Evolutionary conservation across 139 green algal species (phyloP), one percentile per base, ranked within the genome.

Genomic region (Closterium sp.): DNA sequence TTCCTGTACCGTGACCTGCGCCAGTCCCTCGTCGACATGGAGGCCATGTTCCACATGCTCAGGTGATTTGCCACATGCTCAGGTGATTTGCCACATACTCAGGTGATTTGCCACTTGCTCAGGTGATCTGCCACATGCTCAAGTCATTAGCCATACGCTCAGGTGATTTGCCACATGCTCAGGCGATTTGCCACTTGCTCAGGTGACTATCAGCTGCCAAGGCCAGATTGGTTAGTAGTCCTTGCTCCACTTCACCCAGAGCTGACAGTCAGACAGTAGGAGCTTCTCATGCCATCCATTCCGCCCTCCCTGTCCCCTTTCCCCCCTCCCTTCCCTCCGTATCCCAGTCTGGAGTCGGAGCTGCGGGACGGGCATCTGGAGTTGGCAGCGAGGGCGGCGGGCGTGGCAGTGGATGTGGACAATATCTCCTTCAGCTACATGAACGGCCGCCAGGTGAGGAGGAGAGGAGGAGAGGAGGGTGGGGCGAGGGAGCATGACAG

Each of bases 1-100:
- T 94, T 91, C 86, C 92, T 95, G 31, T 98, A 96, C 93, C 94
- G 97, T 16, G 97, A 99, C 94, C 94, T 99, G 84, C 93, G 97
- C 7, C 95, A 97, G 90, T 96, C 94, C 0, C 95, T 99, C 84
- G 97, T 99, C 30, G 98, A 99, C 94, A 98, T 99, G 96, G 97
- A 98, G 89, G 96, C 97, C 38, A 97, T 99, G 92, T 97, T 99
- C 85, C 85, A 95, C 3, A 97, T 99, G 90, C 95, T 99, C 32
- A 35, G 91, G 91, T 94, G 87, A 84, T 34, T 90, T 84, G 30
- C 0, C 28, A 86, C 83, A 86, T 86, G 83, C 83, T 86, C 30
- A 33, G 83, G 30, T 33, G 30, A 28, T 76, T 76, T 28, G 30
- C 0, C 28, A 86, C 83, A 86, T 86, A 23, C 83, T 86, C 30